Evolutionary conservation across 768 basidiomycete genomes (phyloP), one percentile per base, ranked within the genome.

Genomic region (Paxillus rubicundulus): DNA sequence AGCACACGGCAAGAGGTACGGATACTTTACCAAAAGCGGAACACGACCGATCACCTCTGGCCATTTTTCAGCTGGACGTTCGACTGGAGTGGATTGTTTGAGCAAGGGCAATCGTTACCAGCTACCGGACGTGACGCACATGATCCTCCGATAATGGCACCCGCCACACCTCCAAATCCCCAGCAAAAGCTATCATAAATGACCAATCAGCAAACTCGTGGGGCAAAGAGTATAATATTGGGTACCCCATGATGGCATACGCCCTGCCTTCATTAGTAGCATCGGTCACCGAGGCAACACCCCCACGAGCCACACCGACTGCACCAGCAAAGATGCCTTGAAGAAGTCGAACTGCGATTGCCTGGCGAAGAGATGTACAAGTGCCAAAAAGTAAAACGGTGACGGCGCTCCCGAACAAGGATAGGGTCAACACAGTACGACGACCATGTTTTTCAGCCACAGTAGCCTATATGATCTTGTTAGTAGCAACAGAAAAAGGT

Each of bases 91-190:
- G 32, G 48, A 47, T 10, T 62, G n/a, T 64, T 53, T 60, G 12
- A 56, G 37, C 9, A 9, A 27, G 17, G 41, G 28, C 8, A 43
- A 47, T 30, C n/a, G 36, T 46, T 24, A 37, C 32, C 28, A 21
- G 34, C 9, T 18, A 41, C 3, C 38, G 50, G 28, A 52, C 24
- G 24, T 8, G 18, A 76, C 89, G 68, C 58, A 92, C 91, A 86
- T 60, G 84, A 73, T 60, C 90, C 90, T 55, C 91, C 93, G 28
- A 95, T 79, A 47, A 94, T 87, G 42, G 89, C 88, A 40, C 92
- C 92, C 42, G 86, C 82, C 12, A 94, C 91, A 81, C 95, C 97
- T 55, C 96, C 97, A 58, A 98, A 82, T 54, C 94, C 95, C 97
- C 96, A 97, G 59, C 86, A 91, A 69, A 96, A 97, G 10, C 89